Evolutionary conservation across 768 basidiomycete genomes (phyloP), one percentile per base, ranked within the genome.

Genomic region (Panaeolus papilionaceus): DNA sequence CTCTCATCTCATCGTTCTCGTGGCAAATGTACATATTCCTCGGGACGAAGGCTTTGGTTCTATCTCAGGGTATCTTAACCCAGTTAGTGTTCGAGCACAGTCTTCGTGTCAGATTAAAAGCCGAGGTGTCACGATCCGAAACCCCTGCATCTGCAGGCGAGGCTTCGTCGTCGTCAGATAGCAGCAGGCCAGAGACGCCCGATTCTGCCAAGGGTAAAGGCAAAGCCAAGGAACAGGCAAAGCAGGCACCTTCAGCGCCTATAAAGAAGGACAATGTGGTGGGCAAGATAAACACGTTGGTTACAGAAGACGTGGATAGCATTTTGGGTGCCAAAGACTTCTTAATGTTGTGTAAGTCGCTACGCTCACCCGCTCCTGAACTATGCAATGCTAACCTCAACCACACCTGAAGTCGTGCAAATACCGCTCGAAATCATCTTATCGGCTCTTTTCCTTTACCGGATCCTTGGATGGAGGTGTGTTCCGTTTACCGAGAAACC

Each of bases 221-320:
- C 6, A 66, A 66, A 16, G 58, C 49, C 23, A 45, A 68, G 49
- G 66, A 38, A 54, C 63, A 58, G n/a, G n/a, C 33, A 28, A 65
- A 39, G 39, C 28, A 39, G 63, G 38, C 14, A 4, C 33, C 58
- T 3, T 20, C 58, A 20, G 62, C 33, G 12, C 18, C 45, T 33
- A 66, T n/a, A 28, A 64, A 64, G 20, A 64, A 64, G 28, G 79
- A 78, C 11, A 89, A 90, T 73, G 76, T 92, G 20, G 85, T 89
- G 40, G 92, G 93, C 10, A 91, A 88, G 74, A 89, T 94, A 74
- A 94, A 91, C 75, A 94, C 92, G 64, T 78, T 93, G 7, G 85
- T 92, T 44, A 88, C 91, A 8, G 88, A 89, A 2, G 92, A 94
- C 75, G 58, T 83, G 68, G 69, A 67, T 39, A 79, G 79, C 67